phyloP scores from a whole-genome alignment of 495 filamentous ascomycete genomes.

The Penicillium arizonense region DNA sequence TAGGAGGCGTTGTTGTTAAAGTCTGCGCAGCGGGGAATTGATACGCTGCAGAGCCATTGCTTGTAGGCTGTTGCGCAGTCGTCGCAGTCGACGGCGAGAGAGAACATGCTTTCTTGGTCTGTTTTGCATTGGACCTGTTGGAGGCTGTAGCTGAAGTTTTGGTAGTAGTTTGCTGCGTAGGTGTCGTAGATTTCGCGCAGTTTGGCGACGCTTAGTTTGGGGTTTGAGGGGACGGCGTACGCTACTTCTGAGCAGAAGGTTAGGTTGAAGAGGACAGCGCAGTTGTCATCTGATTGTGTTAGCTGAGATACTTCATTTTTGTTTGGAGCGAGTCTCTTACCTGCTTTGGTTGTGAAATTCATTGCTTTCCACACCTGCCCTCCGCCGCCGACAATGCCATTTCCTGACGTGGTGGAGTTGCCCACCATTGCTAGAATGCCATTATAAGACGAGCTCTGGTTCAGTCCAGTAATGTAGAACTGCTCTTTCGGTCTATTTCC shows the following conservation, averaged over 20 bases:
- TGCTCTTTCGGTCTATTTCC: slow-evolving; percentile 73
- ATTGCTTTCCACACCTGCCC: slow-evolving; percentile 67
- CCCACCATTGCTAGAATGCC: slow-evolving; percentile 66
- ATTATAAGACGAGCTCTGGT: slow-evolving; percentile 64
- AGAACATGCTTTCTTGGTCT: slow-evolving; percentile 67
- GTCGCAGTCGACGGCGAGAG: slow-evolving; percentile 69
- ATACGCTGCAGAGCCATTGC: slow-evolving; percentile 90
- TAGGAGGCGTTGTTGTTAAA: slow-evolving; percentile 55
- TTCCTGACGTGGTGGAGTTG: slow-evolving; percentile 48
- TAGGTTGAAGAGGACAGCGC: slow-evolving; percentile 79
- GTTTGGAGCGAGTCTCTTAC: slow-evolving; percentile 40
- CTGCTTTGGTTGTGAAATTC: slow-evolving; percentile 71
- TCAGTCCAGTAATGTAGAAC: slow-evolving; percentile 76
- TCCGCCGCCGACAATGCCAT: slow-evolving; percentile 60
- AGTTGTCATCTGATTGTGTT: slow-evolving; percentile 61
- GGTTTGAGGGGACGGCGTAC: slow-evolving; percentile 86
- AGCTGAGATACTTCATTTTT: background rate
- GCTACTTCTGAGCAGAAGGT: slow-evolving; percentile 81
- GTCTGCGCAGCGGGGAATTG: slow-evolving; percentile 87
- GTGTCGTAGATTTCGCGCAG: slow-evolving; percentile 70
- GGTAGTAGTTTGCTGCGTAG: slow-evolving; percentile 56
- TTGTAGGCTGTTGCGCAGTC: slow-evolving; percentile 83
- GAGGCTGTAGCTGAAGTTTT: slow-evolving; percentile 77
- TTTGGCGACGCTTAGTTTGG: slow-evolving; percentile 34
- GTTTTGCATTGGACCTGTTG: slow-evolving; percentile 84